A percentile compares a stretch with the other conserved stretches of the same genome.
phyloP scores from a whole-genome alignment of 441 rosid species.

The Populus hybrid region DNA sequence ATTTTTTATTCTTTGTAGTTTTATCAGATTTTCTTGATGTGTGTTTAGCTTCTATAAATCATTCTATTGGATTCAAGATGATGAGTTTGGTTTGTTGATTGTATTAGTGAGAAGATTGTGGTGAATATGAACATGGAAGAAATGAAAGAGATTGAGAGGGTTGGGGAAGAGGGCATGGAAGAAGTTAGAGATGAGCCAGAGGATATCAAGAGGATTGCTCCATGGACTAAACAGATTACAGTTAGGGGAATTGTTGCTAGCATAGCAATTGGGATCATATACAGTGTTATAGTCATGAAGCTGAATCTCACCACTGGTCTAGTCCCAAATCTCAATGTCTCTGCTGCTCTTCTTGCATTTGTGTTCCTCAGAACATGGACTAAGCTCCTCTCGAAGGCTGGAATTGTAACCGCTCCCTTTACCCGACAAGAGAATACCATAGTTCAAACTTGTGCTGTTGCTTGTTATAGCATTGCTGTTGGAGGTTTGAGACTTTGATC shows the following conservation, averaged over 20 bases:
- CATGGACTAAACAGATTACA: slow-evolving; percentile 85
- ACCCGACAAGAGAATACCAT: too few relatives aligned
- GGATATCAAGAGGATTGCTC: slow-evolving; percentile 46
- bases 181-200: slow-evolving; percentile 29
- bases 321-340: slow-evolving; percentile 90
- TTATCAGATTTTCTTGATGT: background rate
- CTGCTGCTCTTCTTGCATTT: slow-evolving; percentile 81
- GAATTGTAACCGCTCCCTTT: too few relatives aligned
- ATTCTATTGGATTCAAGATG: background rate
- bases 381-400: too few relatives aligned
- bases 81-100: background rate
- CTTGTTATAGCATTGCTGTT: slow-evolving; percentile 49
- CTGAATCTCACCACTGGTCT: slow-evolving; percentile 87
- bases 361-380: slow-evolving; percentile 59
- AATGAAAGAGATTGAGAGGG: slow-evolving; percentile 31
- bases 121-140: slow-evolving; percentile 20
- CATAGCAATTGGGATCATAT: too few relatives aligned
- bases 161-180: slow-evolving; percentile 28
- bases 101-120: background rate
- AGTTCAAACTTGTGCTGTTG: slow-evolving; percentile 62
- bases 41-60: background rate
- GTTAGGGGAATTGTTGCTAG: slow-evolving; percentile 36
- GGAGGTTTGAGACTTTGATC: slow-evolving; percentile 46
- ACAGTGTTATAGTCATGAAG: slow-evolving; percentile 13
- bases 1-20: background rate